Percentiles rank a stretch among this genome's conserved stretches.
These are phyloP conservation scores for Chlamydomonas urium DNA, from an alignment of 139 green algal species.

Conservation along the genomic window DNA sequence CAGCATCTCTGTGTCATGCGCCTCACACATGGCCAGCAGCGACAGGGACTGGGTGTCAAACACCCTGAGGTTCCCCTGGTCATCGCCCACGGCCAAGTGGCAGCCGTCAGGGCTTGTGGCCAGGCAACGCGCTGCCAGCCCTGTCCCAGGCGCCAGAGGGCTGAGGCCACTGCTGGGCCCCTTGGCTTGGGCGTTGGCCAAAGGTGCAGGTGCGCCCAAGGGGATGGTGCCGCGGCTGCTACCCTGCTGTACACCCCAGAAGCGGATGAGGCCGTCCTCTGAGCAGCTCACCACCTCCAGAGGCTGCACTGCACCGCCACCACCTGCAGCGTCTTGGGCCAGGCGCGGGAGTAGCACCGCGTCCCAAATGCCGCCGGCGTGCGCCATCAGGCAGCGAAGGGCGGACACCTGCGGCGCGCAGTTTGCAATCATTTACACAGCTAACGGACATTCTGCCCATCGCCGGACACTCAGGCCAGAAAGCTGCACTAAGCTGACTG, in stretches of 20 bases:
- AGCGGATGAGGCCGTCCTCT: constrained; percentile 40
- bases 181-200: no score
- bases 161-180: no score
- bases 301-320: neutral
- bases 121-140: constrained; percentile 32
- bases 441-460: no score
- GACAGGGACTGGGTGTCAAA: constrained; percentile 30
- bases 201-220: no score
- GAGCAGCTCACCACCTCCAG: constrained; percentile 32
- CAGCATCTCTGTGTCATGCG: constrained; percentile 47
- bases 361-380: constrained; percentile 47
- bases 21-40: constrained; percentile 33
- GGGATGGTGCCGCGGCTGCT: neutral
- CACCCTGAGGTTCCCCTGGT: constrained; percentile 48
- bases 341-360: constrained; percentile 6
- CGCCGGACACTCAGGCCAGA: no score
- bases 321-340: neutral
- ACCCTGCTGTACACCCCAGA: constrained; percentile 31
- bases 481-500: no score
- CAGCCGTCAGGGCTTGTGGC: constrained; percentile 28
- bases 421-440: constrained; percentile 9
- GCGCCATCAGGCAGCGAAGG: constrained; percentile 33
- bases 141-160: no score
- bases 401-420: constrained; percentile 13
- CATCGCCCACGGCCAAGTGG: constrained; percentile 43